Conservation (phyloP, 768 basidiomycete species). For the Rhodotorula paludigena region DNA sequence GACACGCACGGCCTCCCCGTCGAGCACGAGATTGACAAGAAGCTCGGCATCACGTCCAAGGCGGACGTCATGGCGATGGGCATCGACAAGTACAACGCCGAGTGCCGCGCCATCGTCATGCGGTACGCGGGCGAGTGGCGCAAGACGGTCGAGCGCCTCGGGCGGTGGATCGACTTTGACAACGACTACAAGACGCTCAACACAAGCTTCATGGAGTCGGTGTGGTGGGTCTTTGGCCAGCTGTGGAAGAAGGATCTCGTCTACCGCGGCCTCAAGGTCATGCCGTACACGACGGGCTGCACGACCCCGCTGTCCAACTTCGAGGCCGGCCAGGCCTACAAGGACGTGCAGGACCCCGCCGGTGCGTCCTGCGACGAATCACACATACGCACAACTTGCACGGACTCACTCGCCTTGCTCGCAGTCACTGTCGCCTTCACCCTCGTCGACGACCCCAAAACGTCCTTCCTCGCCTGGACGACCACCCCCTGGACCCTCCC, state of each 20-base stretch:
- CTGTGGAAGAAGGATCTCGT: constrained; percentile 89
- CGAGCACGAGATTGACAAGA: constrained; percentile 99
- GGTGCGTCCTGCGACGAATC: constrained; percentile 51
- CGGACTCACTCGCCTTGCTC: neutral
- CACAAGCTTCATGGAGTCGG: constrained; percentile 87
- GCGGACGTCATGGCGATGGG: constrained; percentile 93
- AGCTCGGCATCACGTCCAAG: constrained; percentile 80
- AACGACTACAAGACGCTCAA: constrained; percentile 98
- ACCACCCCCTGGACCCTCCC: constrained; percentile 99
- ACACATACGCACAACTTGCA: neutral
- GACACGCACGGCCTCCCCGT: constrained; percentile 98
- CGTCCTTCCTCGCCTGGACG: constrained; percentile 91
- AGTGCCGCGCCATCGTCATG: constrained; percentile 96
- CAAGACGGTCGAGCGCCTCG: constrained; percentile 90
- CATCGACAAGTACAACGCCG: constrained; percentile 93
- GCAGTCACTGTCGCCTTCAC: constrained; percentile 87
- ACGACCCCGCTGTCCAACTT: constrained; percentile 97
- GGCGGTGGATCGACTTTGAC: constrained; percentile 99
- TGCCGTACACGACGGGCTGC: constrained; percentile 96
- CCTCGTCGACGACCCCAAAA: constrained; percentile 84
- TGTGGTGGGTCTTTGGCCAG: constrained; percentile 97
- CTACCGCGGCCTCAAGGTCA: constrained; percentile 86
- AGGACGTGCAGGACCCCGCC: constrained; percentile 89
- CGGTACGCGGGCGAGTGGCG: constrained; percentile 93
- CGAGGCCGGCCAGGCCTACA: constrained; percentile 86